phyloP scores from a whole-genome alignment of 2,329 filamentous ascomycete species.

The Aspergillus costaricaensis region DNA sequence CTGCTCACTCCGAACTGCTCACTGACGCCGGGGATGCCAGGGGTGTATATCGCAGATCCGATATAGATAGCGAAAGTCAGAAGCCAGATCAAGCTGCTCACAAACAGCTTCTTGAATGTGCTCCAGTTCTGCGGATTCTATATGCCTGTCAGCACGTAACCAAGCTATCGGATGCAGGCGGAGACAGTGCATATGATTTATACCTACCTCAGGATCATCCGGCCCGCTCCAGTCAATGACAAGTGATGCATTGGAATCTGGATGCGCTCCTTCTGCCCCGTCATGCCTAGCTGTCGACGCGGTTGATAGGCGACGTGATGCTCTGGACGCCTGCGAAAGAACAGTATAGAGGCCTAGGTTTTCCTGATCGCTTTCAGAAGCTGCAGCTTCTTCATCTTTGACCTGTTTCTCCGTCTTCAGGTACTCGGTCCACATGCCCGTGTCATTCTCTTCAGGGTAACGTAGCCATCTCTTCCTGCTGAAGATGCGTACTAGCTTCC shows the following conservation, averaged over 20 bases:
- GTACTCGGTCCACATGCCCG: conserved; percentile 16
- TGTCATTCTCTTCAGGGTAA: conserved; percentile 24
- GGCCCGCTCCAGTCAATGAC: conserved; percentile 22
- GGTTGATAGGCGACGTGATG: neutral
- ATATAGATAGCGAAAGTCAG: conserved; percentile 54
- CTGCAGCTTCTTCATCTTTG: conserved; percentile 11
- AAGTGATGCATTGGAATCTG: neutral
- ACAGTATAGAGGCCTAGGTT: conserved; percentile 21
- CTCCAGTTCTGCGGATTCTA: conserved; percentile 54
- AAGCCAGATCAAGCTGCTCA: conserved; percentile 51
- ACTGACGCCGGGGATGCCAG: conserved; percentile 45
- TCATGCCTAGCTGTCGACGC: conserved; percentile 4
- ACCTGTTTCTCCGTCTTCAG: conserved; percentile 13
- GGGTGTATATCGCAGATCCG: conserved; percentile 54
- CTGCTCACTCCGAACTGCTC: conserved; percentile 47
- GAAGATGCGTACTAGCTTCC: conserved; percentile 24
- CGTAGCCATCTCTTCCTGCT: conserved; percentile 12
- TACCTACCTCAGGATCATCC: conserved; percentile 20
- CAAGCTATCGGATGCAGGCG: neutral
- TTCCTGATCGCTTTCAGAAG: conserved; percentile 1
- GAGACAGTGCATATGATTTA: neutral
- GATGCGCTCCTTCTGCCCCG: neutral
- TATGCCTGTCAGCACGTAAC: neutral
- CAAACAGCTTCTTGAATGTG: conserved; percentile 44
- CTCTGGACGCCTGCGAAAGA: conserved; percentile 20